These are phyloP conservation scores for Kwoniella botswanensis DNA, from an alignment of 768 basidiomycete genomes.

Conservation along the genomic window DNA sequence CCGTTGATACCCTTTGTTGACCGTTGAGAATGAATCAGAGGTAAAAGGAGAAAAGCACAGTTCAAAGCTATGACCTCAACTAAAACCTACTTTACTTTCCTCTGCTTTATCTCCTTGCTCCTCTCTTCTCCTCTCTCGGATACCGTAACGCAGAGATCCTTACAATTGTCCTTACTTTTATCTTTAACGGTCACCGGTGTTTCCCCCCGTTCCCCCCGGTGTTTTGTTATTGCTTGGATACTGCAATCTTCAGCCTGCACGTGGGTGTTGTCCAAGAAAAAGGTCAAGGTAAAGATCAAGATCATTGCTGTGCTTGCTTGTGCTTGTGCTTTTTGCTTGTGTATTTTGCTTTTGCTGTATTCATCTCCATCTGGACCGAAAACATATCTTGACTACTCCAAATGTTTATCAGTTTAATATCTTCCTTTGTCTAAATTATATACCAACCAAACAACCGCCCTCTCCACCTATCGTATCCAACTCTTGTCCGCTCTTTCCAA, in stretches of 20 bases:
- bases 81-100: too few relatives aligned
- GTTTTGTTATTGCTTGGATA: background rate
- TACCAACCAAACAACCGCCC: background rate
- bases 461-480: background rate
- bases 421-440: background rate
- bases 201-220: background rate
- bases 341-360: background rate
- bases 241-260: background rate
- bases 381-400: background rate
- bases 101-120: background rate
- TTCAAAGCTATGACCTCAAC: too few relatives aligned
- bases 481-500: background rate
- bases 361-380: background rate
- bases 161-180: too few relatives aligned
- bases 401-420: background rate
- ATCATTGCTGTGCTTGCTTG: background rate
- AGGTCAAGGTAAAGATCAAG: background rate
- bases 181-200: background rate
- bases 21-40: too few relatives aligned
- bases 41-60: too few relatives aligned
- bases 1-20: too few relatives aligned
- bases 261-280: background rate
- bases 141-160: background rate
- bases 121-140: background rate
- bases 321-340: too few relatives aligned